Evolutionary conservation across 2,329 filamentous ascomycete genomes (phyloP), one percentile per base, ranked within the genome.

Genomic region (Aspergillus neotritici): DNA sequence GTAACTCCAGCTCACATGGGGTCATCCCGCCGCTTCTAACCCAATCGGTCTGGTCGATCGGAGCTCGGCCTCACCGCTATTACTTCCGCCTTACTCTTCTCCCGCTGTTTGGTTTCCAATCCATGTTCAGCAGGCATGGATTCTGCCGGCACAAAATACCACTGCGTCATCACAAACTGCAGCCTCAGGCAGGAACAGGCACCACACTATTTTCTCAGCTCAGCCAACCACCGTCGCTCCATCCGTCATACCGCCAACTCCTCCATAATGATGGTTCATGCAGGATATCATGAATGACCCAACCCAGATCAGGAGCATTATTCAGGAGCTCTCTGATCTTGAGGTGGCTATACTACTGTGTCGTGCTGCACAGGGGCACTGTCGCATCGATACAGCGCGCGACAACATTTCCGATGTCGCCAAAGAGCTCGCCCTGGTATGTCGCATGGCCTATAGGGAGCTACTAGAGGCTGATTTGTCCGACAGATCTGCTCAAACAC

Each of bases 271-370:
- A 14, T 31, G 34, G 38, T 46, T 41, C 30, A 52, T 52, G 48
- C 41, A 51, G 42, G 41, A 52, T 36, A 36, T 36, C 17, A 31
- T 21, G 58, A 66, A 69, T 44, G 21, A 25, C 21, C 21, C 21
- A 25, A 25, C 21, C 21, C 21, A 9, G 21, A 73, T 89, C 49
- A 71, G 83, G 48, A 73, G 78, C 50, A 84, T 84, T 65, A 78
- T 94, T 55, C 85, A 90, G 60, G 77, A 80, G 54, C 75, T 97
- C 50, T 86, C 84, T 58, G 90, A 96, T 69, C 76, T 96, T 32
- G 90, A 96, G 68, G 79, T 97, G 47, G 93, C 91, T 16, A 71
- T 86, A 11, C 76, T 97, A 32, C 78, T 96, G 39, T 90, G 85
- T 61, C 78, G 97, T 40, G 76, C 89, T 49, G 82, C 83, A 47